Conservation (phyloP, 306 rosid species). For the Calophaca sinica region DNA sequence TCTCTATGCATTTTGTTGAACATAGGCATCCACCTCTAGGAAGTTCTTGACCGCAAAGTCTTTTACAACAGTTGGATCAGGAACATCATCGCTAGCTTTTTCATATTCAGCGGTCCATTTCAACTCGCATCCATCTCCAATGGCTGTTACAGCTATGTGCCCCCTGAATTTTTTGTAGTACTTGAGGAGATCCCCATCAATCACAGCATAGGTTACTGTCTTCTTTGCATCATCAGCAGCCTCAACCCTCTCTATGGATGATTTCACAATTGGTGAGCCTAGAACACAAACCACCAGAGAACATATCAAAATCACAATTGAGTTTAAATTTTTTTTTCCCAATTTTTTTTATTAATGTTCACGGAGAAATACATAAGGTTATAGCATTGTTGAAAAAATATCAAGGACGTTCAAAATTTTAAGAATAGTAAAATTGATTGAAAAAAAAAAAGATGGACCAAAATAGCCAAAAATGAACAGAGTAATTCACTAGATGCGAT, state of each 20-base stretch:
- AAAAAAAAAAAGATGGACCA: too few species aligned
- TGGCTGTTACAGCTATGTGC: conserved; percentile 53
- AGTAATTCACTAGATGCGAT: too few species aligned
- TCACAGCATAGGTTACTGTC: conserved; percentile 57
- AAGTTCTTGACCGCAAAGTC: conserved; percentile 84
- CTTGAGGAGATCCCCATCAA: conserved; percentile 81
- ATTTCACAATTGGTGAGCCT: conserved; percentile 75
- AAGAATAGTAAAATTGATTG: too few species aligned
- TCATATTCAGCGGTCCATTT: conserved; percentile 76
- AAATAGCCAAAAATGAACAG: too few species aligned
- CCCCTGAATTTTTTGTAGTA: conserved; percentile 74
- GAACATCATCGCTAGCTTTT: conserved; percentile 60
- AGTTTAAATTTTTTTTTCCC: background rate
- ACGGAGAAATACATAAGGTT: too few species aligned
- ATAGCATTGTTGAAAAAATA: too few species aligned
- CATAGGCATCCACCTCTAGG: conserved; percentile 68
- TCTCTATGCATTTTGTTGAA: conserved; percentile 48
- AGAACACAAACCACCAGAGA: background rate
- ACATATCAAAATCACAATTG: background rate
- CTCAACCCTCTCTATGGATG: conserved; percentile 66
- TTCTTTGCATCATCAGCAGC: conserved; percentile 63
- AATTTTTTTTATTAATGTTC: background rate
- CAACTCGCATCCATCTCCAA: conserved; percentile 66
- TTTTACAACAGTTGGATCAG: conserved; percentile 69
- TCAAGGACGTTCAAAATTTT: too few species aligned